phyloP scores from a whole-genome alignment of 176 grass and related monocot genomes.

The Ensete ventricosum region DNA sequence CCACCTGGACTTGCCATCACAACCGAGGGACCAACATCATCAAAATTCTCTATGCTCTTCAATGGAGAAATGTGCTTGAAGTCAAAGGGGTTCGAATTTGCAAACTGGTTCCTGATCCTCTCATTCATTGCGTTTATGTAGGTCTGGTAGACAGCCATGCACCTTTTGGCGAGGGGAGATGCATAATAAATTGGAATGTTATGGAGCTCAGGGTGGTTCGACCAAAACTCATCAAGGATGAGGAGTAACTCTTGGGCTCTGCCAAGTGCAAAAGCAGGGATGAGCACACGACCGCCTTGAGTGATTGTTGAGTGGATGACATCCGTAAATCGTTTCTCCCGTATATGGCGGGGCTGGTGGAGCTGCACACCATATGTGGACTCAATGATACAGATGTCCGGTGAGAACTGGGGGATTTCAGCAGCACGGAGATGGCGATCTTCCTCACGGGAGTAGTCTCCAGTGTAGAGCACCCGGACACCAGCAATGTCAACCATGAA shows the following conservation, averaged over 20 bases:
- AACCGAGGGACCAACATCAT: constrained; percentile 83
- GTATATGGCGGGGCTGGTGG: constrained; percentile 56
- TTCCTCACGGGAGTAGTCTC: constrained; percentile 92
- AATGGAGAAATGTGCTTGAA: constrained; percentile 84
- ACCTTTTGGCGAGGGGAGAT: constrained; percentile 85
- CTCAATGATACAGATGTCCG: constrained; percentile 88
- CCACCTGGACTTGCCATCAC: constrained; percentile 84
- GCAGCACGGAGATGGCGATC: constrained; percentile 81
- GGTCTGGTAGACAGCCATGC: constrained; percentile 95
- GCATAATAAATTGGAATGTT: constrained; percentile 97
- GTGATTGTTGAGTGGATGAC: constrained; percentile 69
- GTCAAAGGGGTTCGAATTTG: constrained; percentile 78
- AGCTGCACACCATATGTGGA: constrained; percentile 86
- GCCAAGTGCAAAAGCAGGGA: constrained; percentile 89
- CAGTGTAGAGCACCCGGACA: constrained; percentile 75
- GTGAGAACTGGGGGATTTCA: constrained; percentile 74
- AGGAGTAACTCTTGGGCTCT: constrained; percentile 85
- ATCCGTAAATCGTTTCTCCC: constrained; percentile 92
- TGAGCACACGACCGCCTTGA: constrained; percentile 74
- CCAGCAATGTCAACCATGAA: constrained; percentile 99
- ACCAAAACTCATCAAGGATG: constrained; percentile 95
- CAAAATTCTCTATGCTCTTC: constrained; percentile 91
- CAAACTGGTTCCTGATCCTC: constrained; percentile 87
- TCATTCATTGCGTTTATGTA: constrained; percentile 99
- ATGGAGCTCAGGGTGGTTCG: constrained; percentile 81